Evolutionary conservation across 495 filamentous ascomycete species (phyloP).

Genomic region (Usnea hakonensis): DNA sequence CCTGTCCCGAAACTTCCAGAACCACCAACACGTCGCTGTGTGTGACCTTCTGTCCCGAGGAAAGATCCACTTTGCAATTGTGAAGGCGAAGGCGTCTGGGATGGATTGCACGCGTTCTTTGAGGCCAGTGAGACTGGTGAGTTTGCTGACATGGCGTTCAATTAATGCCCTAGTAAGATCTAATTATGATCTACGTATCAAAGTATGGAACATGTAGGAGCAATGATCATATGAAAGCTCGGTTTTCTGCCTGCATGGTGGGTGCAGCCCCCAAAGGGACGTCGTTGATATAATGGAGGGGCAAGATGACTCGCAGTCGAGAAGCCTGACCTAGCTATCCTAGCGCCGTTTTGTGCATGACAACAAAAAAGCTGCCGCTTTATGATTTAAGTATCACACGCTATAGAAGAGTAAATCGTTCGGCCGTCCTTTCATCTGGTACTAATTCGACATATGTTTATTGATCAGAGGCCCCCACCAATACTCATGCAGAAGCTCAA

Average conservation of each 20-base stretch:
- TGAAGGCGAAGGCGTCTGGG: slow-evolving; percentile 33
- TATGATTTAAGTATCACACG: too few species aligned
- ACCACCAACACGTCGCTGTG: slow-evolving; percentile 54
- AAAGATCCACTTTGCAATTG: slow-evolving; percentile 33
- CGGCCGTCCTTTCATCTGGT: too few species aligned
- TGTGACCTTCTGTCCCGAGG: slow-evolving; percentile 39
- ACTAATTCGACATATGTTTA: too few species aligned
- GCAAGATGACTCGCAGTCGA: background rate
- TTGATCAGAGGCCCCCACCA: too few species aligned
- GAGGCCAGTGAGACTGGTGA: slow-evolving; percentile 35
- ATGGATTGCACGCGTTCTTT: slow-evolving; percentile 40
- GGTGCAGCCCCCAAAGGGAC: background rate
- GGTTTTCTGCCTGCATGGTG: background rate
- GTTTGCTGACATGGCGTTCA: slow-evolving; percentile 42
- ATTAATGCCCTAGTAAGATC: background rate
- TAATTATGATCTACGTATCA: background rate
- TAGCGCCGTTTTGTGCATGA: too few species aligned
- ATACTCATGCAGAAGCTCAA: too few species aligned
- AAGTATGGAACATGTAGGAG: background rate
- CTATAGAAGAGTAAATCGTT: too few species aligned
- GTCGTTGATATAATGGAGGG: background rate
- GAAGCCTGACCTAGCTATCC: background rate
- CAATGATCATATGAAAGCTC: background rate
- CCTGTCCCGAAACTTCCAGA: slow-evolving; percentile 58
- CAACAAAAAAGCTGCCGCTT: too few species aligned